Evolutionary conservation across 169 alveolate species (phyloP).

Genomic region (Plasmodium falciparum): DNA sequence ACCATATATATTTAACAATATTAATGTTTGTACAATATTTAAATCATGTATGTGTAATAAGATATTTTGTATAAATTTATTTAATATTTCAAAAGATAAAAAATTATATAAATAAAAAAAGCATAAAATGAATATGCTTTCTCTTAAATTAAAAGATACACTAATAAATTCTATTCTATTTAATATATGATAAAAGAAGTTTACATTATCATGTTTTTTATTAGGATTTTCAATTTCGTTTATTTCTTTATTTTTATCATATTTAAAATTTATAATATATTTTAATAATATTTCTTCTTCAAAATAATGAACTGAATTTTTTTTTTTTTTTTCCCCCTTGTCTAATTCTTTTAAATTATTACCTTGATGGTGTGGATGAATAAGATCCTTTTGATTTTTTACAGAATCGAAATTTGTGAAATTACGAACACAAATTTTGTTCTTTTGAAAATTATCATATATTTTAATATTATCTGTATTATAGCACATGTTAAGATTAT

Average conservation of each 20-base stretch:
- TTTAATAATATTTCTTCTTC: not conserved
- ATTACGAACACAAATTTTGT: not conserved
- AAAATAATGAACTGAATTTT: not conserved
- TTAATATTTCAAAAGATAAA: constrained; percentile 8
- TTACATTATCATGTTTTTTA: not conserved
- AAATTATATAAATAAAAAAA: constrained; percentile 21
- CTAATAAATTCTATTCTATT: constrained; percentile 27
- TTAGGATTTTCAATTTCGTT: not conserved
- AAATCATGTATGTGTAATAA: constrained; percentile 3
- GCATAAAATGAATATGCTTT: constrained; percentile 1
- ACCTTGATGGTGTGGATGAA: not conserved
- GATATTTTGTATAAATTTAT: constrained; percentile 20
- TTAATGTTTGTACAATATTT: constrained; percentile 1
- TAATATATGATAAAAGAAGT: not conserved
- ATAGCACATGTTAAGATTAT: not conserved
- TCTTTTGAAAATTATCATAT: not conserved
- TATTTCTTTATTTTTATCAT: not conserved
- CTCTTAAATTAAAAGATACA: constrained; percentile 18
- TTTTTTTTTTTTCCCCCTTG: not conserved
- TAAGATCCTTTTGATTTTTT: no score
- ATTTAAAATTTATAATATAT: not conserved
- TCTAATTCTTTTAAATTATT: not conserved
- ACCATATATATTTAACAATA: constrained; percentile 17
- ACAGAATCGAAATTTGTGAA: not conserved
- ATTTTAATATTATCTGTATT: not conserved